Evolutionary conservation across 805 yeast genomes (phyloP).

Genomic region (Wickerhamomyces strasburgensis): DNA sequence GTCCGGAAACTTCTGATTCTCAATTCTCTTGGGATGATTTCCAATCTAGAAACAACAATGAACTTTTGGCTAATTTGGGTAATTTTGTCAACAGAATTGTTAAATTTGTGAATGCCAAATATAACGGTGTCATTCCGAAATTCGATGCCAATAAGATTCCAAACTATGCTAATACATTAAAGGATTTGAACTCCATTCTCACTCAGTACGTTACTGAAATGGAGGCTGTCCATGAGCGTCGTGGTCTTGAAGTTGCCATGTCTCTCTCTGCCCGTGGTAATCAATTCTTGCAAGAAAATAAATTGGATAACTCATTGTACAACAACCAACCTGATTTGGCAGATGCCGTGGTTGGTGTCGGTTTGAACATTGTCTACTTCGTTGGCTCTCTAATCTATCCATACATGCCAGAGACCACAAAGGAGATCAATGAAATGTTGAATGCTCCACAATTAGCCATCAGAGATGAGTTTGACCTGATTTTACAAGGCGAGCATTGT

Average conservation of each 20-base stretch:
- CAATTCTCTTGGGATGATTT: conserved; percentile 98
- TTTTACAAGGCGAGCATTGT: conserved; percentile 74
- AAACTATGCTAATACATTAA: conserved; percentile 39
- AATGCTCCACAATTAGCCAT: conserved; percentile 77
- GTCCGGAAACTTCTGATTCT: conserved; percentile 95
- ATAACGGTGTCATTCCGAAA: conserved; percentile 82
- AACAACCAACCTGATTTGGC: conserved; percentile 71
- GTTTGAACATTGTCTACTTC: conserved; percentile 80
- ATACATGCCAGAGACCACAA: conserved; percentile 81
- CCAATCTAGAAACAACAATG: conserved; percentile 89
- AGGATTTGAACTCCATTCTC: conserved; percentile 62
- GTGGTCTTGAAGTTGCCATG: conserved; percentile 91
- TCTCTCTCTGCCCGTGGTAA: conserved; percentile 89
- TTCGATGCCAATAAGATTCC: conserved; percentile 46
- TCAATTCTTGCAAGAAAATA: conserved; percentile 91
- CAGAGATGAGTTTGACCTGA: conserved; percentile 67
- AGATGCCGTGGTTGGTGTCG: conserved; percentile 90
- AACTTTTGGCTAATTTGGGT: conserved; percentile 92
- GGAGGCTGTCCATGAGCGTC: conserved; percentile 78
- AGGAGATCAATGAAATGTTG: conserved; percentile 68
- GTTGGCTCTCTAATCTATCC: conserved; percentile 82
- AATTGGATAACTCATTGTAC: conserved; percentile 83
- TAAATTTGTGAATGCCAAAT: conserved; percentile 85
- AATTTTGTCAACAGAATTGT: conserved; percentile 92
- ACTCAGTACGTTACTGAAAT: conserved; percentile 59